Base-by-base conservation (phyloP, 306 rosid species). In the Fragaria vesca region DNA sequence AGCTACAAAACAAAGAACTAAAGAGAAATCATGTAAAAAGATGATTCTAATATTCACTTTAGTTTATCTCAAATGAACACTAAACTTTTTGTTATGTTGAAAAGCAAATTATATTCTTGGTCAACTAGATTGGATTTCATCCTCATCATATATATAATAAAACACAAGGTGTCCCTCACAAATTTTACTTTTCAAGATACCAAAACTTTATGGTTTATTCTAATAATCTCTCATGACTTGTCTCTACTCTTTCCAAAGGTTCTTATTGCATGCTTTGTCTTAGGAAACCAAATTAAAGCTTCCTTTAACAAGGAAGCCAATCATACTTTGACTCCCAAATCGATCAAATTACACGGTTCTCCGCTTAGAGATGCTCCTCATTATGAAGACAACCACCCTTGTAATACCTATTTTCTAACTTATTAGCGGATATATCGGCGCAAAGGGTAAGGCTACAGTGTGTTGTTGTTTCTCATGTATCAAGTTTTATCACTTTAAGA, bases 91-190 rank as follows among this genome's bases (percentile, higher is more conserved):
- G 67, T 12, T 73, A n/a, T n/a, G 8, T 7, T n/a, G 38, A 54
- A 73, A 73, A 55, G 77, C 54, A 73, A 73, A 57, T 38, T 57
- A 40, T 52, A 40, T 52, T 55, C 72, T 78, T 16, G 84, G 93
- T 87, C 89, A 85, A 84, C 89, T 77, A 76, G 79, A 87, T 87
- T 72, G 47, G 48, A 52, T 34, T 21, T 72, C 73, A 82, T 73
- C 75, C 81, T 68, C 85, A 69, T 45, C n/a, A 72, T 72, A 26
- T 52, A 60, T 86, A 75, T 80, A 63, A 77, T 48, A 48, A 71
- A 47, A 20, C n/a, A 52, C 78, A 45, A 67, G 50, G 57, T 66
- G 79, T 66, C 69, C 69, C 54, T 76, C 79, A 79, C 45, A 72
- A 15, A 13, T 74, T 69, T 81, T 74, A 24, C 81, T 70, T 84